A percentile compares a stretch with the other conserved stretches of the same genome.
Conservation (phyloP, 129 eudicot species). For the Erigeron canadensis region DNA sequence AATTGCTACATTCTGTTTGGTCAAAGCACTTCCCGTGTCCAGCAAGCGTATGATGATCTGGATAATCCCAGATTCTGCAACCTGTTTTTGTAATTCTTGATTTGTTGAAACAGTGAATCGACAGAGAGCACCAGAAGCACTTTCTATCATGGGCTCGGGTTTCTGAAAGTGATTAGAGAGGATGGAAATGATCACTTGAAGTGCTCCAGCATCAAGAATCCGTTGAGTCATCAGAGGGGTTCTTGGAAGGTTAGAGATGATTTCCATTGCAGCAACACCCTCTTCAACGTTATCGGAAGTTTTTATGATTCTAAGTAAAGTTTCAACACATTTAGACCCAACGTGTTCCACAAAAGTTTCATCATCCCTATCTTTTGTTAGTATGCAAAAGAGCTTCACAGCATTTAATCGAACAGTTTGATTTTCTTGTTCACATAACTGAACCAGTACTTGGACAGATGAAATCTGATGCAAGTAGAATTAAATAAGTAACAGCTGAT, state of each 20-base stretch:
- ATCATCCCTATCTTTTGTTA: slow-evolving; percentile 44
- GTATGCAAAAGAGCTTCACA: slow-evolving; percentile 32
- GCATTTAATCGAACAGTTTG: slow-evolving; percentile 40
- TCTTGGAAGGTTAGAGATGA: slow-evolving; percentile 40
- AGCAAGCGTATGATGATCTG: slow-evolving; percentile 31
- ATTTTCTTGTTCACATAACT: slow-evolving; percentile 45
- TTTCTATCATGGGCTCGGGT: slow-evolving; percentile 31
- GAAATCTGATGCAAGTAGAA: slow-evolving; percentile 34
- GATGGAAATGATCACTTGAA: slow-evolving; percentile 29
- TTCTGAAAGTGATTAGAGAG: slow-evolving; percentile 33
- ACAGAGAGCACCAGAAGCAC: slow-evolving; percentile 42
- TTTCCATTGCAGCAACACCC: slow-evolving; percentile 35
- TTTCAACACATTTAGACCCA: slow-evolving; percentile 29
- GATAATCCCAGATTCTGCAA: slow-evolving; percentile 43
- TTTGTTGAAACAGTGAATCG: slow-evolving; percentile 42
- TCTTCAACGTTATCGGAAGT: slow-evolving; percentile 36
- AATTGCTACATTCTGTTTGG: slow-evolving; percentile 37
- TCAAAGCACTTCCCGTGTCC: slow-evolving; percentile 34
- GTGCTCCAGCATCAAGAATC: slow-evolving; percentile 44
- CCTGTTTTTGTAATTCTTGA: slow-evolving; percentile 41
- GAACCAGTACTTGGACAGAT: slow-evolving; percentile 43
- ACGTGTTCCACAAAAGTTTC: slow-evolving; percentile 39
- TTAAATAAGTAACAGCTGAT: neutral
- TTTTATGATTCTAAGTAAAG: slow-evolving; percentile 32
- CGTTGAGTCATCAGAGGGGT: slow-evolving; percentile 26